phyloP scores from a whole-genome alignment of 1,139 yeast genomes.

The Scheffersomyces lignicola region DNA sequence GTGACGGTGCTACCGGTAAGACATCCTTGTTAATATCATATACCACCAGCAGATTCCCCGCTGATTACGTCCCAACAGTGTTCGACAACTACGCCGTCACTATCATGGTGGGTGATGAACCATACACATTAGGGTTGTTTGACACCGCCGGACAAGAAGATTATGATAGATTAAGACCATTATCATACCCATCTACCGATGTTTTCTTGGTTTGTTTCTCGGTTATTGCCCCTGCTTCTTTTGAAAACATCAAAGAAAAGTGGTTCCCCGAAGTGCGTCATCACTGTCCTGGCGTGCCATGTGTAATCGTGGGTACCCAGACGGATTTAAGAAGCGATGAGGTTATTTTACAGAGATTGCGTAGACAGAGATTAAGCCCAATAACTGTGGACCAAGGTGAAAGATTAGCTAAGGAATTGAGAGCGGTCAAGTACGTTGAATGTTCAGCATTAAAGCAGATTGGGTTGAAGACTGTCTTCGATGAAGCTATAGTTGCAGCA shows the following conservation, averaged over 20 bases:
- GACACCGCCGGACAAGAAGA: constrained; percentile 99
- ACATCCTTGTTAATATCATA: constrained; percentile 86
- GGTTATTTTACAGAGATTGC: constrained; percentile 82
- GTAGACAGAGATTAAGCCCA: constrained; percentile 87
- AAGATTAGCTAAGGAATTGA: constrained; percentile 85
- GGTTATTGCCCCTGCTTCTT: constrained; percentile 78
- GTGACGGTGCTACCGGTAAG: constrained; percentile 97
- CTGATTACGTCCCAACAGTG: constrained; percentile 93
- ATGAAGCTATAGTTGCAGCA: constrained; percentile 96
- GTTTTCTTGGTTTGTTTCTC: constrained; percentile 87
- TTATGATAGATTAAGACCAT: constrained; percentile 86
- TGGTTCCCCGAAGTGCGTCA: constrained; percentile 92
- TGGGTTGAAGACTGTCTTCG: constrained; percentile 93
- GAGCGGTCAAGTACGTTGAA: constrained; percentile 95
- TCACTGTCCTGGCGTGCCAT: constrained; percentile 92
- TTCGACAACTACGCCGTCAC: constrained; percentile 89
- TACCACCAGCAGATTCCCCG: constrained; percentile 92
- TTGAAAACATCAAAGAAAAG: constrained; percentile 67
- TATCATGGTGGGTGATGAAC: constrained; percentile 79
- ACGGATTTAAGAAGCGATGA: constrained; percentile 93
- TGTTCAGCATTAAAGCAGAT: constrained; percentile 98
- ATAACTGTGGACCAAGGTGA: constrained; percentile 88
- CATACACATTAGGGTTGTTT: constrained; percentile 85
- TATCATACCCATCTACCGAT: constrained; percentile 91
- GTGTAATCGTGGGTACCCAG: constrained; percentile 94